Percentiles rank a stretch among this genome's conserved stretches.
Evolutionary conservation across 371 early-diverging fungal genomes (phyloP).

Genomic region (Apophysomyces variabilis): DNA sequence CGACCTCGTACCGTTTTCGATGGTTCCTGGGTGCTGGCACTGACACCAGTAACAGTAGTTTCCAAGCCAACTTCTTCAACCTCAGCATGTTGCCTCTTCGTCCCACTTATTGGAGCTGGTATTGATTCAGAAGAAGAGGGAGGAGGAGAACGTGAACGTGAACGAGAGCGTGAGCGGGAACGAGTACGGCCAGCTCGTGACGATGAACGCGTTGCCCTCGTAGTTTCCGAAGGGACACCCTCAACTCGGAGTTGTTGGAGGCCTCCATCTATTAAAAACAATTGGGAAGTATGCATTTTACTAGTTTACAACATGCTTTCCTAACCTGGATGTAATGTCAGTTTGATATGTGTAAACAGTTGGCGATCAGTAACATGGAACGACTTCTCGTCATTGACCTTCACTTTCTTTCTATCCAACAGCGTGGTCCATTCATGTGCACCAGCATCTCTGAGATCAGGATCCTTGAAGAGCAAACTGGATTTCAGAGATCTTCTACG

Average conservation of each 20-base stretch:
- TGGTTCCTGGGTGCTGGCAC: background rate
- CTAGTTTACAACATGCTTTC: background rate
- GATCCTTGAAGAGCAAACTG: conserved; percentile 1
- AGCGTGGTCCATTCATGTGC: conserved; percentile 25
- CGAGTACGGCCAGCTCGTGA: no score
- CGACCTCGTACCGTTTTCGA: background rate
- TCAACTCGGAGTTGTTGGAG: conserved; percentile 34
- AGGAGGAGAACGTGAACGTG: no score
- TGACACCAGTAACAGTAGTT: background rate
- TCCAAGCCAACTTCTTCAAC: background rate
- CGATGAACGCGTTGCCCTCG: background rate
- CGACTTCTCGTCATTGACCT: background rate
- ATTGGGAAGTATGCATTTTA: background rate
- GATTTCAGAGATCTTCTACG: background rate
- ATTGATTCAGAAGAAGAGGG: no score
- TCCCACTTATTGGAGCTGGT: no score
- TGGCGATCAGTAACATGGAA: conserved; percentile 9
- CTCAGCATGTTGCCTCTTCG: background rate
- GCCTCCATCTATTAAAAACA: conserved; percentile 28
- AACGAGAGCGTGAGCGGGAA: no score
- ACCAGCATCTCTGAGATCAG: conserved; percentile 1
- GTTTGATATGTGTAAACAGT: conserved; percentile 27
- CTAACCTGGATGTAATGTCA: conserved; percentile 31
- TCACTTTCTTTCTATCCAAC: conserved; percentile 8
- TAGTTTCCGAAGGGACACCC: conserved; percentile 12